Conservation (phyloP, 1,139 yeast genomes). For the Candida frijolesensis region DNA sequence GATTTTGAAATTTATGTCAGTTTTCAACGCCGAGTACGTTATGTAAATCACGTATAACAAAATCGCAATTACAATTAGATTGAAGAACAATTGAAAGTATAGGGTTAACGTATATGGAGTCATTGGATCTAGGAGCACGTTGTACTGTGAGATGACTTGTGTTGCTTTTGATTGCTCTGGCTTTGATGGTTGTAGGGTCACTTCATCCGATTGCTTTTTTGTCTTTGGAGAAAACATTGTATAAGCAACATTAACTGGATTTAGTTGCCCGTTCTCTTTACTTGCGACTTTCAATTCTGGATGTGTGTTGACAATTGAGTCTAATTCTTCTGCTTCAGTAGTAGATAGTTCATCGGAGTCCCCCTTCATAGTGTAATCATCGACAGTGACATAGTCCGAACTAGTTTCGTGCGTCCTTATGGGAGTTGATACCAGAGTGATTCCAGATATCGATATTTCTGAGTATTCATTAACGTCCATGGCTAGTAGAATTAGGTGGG, state of each 20-base stretch:
- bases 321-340: slow-evolving; percentile 10
- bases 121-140: slow-evolving; percentile 17
- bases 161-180: slow-evolving; percentile 3
- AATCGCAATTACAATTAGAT: slow-evolving; percentile 57
- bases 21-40: slow-evolving; percentile 60
- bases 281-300: slow-evolving; percentile 36
- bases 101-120: slow-evolving; percentile 67
- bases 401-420: slow-evolving; percentile 1
- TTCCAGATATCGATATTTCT: slow-evolving; percentile 11
- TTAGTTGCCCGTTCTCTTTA: slow-evolving; percentile 28
- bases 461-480: slow-evolving; percentile 9
- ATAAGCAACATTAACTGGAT: slow-evolving; percentile 45
- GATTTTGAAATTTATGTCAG: slow-evolving; percentile 72
- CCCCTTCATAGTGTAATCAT: slow-evolving; percentile 2
- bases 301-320: slow-evolving; percentile 26
- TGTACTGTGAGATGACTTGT: slow-evolving; percentile 5
- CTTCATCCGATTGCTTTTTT: neutral
- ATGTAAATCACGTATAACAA: slow-evolving; percentile 56
- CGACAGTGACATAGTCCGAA: slow-evolving; percentile 8
- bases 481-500: neutral
- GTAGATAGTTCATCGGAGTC: slow-evolving; percentile 11
- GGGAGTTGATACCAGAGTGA: slow-evolving; percentile 13
- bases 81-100: slow-evolving; percentile 71
- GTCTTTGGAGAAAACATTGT: slow-evolving; percentile 44
- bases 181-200: slow-evolving; percentile 21